These are phyloP conservation scores for Leccinum uliginosum DNA, from an alignment of 768 basidiomycete species.

Conservation along the genomic window DNA sequence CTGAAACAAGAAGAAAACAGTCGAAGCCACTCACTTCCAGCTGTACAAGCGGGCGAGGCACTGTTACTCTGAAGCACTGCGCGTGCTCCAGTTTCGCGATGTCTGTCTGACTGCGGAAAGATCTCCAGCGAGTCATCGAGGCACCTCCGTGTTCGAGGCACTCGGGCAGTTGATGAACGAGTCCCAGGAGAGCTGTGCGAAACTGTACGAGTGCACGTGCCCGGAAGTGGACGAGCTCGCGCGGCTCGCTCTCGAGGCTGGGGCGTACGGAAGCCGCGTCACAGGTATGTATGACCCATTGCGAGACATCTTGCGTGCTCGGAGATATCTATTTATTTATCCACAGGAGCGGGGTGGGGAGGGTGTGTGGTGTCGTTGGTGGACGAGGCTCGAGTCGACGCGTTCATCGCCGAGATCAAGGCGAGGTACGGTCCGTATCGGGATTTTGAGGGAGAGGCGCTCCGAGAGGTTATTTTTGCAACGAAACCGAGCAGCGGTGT, in stretches of 20 bases:
- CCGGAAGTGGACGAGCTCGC: constrained; percentile 72
- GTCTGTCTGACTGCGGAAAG: constrained; percentile 49
- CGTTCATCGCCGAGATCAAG: constrained; percentile 61
- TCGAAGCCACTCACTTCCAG: constrained; percentile 78
- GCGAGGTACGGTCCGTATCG: constrained; percentile 62
- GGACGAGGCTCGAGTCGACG: constrained; percentile 52
- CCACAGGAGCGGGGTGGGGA: constrained; percentile 82
- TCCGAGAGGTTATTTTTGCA: constrained; percentile 72
- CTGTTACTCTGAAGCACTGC: constrained; percentile 74
- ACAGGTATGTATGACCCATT: background rate
- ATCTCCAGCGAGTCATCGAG: constrained; percentile 14
- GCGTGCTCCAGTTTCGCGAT: constrained; percentile 74
- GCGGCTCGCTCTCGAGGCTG: constrained; percentile 57
- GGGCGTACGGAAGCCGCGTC: constrained; percentile 46
- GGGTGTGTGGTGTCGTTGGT: constrained; percentile 86
- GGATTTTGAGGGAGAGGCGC: constrained; percentile 49
- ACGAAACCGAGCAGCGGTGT: constrained; percentile 82
- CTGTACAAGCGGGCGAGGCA: constrained; percentile 80
- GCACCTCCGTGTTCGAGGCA: constrained; percentile 33
- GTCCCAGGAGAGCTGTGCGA: constrained; percentile 66
- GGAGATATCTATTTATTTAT: background rate
- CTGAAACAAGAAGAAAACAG: constrained; percentile 21
- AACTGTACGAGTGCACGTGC: constrained; percentile 75
- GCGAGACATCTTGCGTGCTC: background rate
- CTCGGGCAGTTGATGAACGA: constrained; percentile 77